Base-by-base conservation (phyloP, 2,329 filamentous ascomycete genomes). In the Colletotrichum orchidophilum region DNA sequence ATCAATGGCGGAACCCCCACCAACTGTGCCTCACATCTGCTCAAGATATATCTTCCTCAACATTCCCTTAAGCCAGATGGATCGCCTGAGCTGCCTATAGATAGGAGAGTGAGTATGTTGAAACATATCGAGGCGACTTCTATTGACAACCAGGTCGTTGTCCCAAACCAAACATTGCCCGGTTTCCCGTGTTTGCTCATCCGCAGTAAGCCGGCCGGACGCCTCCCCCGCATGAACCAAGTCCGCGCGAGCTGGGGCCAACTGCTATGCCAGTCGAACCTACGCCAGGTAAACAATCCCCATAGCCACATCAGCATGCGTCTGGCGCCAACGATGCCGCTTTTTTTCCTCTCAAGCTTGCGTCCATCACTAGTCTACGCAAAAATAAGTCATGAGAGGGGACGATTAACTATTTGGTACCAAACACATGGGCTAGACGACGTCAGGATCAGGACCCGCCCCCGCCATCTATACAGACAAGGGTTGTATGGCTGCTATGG, bases 381-480 rank as follows among this genome's bases (percentile, higher is more conserved):
- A 35, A 9, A 6, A 18, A 50, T 5, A 13, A 11, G 5, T 5
- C 13, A 12, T 26, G 7, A n/a, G 27, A 29, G 15, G 9, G 55
- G 35, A 46, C 39, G 59, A 39, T 31, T 18, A 21, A 21, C 59
- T 26, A 62, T 18, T 31, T 2, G 21, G 27, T 5, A 24, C n/a
- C 42, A 49, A 12, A 55, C 9, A 12, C 18, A 31, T 27, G 27
- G 26, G 53, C 26, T 21, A 29, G 27, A 70, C 62, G 62, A 70
- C 46, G 62, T 59, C 66, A 53, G 54, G 42, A 31, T 18, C 58
- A 13, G 27, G 54, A 54, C 62, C 66, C 66, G 46, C 62, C 66
- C 66, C 66, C 66, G 49, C 63, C 26, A 27, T 26, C 21, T 29
- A 29, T 8, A 49, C n/a, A 58, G 18, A 61, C 39, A n/a, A 50